These are phyloP conservation scores for Malassezia restricta DNA, from an alignment of 1,284 basidiomycete species.

Conservation along the genomic window DNA sequence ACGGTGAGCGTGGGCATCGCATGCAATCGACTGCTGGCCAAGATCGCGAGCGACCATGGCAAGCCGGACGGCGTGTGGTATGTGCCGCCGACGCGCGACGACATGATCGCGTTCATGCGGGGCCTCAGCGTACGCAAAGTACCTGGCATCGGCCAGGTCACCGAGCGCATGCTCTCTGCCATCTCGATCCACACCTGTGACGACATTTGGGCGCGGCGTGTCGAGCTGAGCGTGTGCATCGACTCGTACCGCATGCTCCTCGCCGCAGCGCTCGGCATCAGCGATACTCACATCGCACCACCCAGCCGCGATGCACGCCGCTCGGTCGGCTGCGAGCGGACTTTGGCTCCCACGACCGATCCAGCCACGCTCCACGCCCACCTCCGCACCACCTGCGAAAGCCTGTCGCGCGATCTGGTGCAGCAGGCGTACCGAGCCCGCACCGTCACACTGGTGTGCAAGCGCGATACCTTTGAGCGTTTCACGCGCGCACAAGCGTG, in stretches of 20 bases:
- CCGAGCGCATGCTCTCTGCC: constrained; percentile 35
- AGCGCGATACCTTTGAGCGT: constrained; percentile 33
- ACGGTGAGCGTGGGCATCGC: constrained; percentile 71
- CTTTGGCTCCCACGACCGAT: constrained; percentile 35
- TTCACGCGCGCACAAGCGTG: constrained; percentile 29
- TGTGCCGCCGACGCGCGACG: constrained; percentile 24
- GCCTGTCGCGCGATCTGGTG: constrained; percentile 33
- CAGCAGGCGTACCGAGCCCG: constrained; percentile 28
- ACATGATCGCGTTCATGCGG: constrained; percentile 32
- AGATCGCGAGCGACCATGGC: constrained; percentile 79
- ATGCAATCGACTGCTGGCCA: constrained; percentile 53
- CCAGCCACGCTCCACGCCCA: constrained; percentile 17
- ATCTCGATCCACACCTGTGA: constrained; percentile 35
- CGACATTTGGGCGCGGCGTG: constrained; percentile 36
- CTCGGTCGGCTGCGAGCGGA: constrained; percentile 41
- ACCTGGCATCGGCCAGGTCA: constrained; percentile 41
- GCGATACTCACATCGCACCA: constrained; percentile 30
- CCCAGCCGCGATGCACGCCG: constrained; percentile 33
- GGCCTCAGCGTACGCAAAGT: constrained; percentile 37
- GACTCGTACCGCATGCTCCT: constrained; percentile 35
- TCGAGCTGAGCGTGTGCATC: constrained; percentile 30
- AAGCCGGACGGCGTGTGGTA: constrained; percentile 40
- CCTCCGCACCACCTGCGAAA: constrained; percentile 24
- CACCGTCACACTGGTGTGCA: constrained; percentile 36
- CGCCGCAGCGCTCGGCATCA: constrained; percentile 32